Base-by-base conservation (phyloP, 2,329 filamentous ascomycete species). In the Botryosphaeria agaves region DNA sequence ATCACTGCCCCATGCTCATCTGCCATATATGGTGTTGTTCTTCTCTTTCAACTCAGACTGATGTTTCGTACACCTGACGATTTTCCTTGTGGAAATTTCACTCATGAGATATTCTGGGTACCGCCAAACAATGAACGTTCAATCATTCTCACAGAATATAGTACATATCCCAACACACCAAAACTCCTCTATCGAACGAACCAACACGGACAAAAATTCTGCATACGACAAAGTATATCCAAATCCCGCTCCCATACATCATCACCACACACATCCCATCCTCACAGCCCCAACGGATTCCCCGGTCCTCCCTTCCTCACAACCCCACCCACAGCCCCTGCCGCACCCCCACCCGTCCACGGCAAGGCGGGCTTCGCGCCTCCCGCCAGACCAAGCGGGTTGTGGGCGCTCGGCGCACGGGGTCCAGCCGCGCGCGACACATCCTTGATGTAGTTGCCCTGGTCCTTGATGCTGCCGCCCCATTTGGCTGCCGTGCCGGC, bases 391-490 rank as follows among this genome's bases (percentile, higher is more conserved):
- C 60, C 61, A 5, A 64, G 43, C 3, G 61, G 61, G 38, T 64
- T 64, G 14, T 48, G 49, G 16, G 52, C 54, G 2, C 60, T 63
- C 4, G 52, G 42, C 12, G 58, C 52, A 3, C 61, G 48, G 19
- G 49, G 41, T 4, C 61, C 61, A 3, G 47, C 45, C 1, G 61
- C 59, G 20, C 54, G 56, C 1, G 60, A 55, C 4, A 48, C 42
- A 38, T 64, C 60, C 38, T 64, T 64, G 43, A 64, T 55, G 18
- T 52, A 51, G 41, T 64, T 64, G 16, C 61, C 61, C 34, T 64
- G 63, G 24, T 56, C 57, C 25, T 59, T 53, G 3, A 64, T 55
- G 27, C 54, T 48, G 40, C 63, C 57, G 32, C 57, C 60, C 60
- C 58, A 63, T 28, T 44, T 43, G 25, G 57, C 52, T 3, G 58